Conservation (phyloP, 2,329 filamentous ascomycete genomes). For the Didymosphaeria variabile region DNA sequence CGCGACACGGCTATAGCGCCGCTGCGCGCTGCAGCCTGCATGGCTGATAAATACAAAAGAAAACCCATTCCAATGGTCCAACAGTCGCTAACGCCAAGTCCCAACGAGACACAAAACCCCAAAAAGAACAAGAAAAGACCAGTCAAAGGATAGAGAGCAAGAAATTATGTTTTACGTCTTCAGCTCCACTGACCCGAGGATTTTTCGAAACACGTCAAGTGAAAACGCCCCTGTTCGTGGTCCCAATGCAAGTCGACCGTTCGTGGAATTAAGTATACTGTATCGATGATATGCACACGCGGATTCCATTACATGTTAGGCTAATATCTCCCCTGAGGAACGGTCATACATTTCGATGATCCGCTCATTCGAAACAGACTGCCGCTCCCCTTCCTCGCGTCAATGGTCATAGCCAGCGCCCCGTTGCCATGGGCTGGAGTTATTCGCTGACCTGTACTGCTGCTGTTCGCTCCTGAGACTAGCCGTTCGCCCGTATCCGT, state of each 20-base stretch:
- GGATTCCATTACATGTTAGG: conserved; percentile 27
- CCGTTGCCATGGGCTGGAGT: conserved; percentile 70
- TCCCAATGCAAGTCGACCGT: conserved; percentile 28
- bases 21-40: conserved; percentile 6
- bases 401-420: conserved; percentile 71
- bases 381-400: conserved; percentile 50
- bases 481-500: conserved; percentile 36
- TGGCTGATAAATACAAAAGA: conserved; percentile 10
- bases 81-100: conserved; percentile 9
- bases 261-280: conserved; percentile 38
- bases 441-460: conserved; percentile 59
- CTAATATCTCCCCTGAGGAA: conserved; percentile 40
- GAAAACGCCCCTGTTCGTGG: conserved; percentile 37
- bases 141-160: conserved; percentile 9
- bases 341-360: conserved; percentile 49
- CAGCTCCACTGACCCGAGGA: conserved; percentile 1
- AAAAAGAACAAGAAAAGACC: conserved; percentile 9
- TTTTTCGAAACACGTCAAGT: conserved; percentile 3
- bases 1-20: conserved; percentile 11
- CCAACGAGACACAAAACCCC: conserved; percentile 7
- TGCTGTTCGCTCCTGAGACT: conserved; percentile 39
- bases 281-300: conserved; percentile 38
- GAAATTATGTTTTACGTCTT: conserved; percentile 18
- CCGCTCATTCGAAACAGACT: conserved; percentile 34
- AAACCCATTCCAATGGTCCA: conserved; percentile 9